Evolutionary conservation across 768 basidiomycete species (phyloP), one percentile per base, ranked within the genome.

Genomic region (Coprinopsis marcescibilis): DNA sequence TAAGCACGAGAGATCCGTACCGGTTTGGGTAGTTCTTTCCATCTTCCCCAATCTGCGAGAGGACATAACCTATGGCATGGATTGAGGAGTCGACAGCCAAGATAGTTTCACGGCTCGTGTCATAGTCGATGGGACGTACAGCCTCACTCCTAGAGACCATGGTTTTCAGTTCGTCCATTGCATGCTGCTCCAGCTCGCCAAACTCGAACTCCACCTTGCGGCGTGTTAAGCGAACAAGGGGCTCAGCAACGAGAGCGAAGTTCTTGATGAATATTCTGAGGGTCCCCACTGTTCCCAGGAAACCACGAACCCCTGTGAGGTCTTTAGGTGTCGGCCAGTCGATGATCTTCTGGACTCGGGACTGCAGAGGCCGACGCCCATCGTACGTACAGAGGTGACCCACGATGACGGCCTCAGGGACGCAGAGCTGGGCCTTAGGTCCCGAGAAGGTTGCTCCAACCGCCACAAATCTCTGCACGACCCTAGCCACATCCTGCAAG

Each of bases 361-460:
- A 14, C 12, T 34, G 40, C 3, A 70, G 60, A 0, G 66, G 65
- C 0, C 63, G 17, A 0, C 61, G 51, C 0, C 71, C 69, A 7
- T 69, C 57, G 8, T 58, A 61, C 0, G 61, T 68, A 38, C 65
- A 68, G 0, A 39, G 49, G 25, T 73, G 66, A 0, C 69, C 54
- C 7, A 59, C 52, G 25, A 57, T 35, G 1, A 54, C n/a, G 26
- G 45, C 27, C 27, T 21, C 20, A 4, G 27, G 25, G 11, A 1
- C 35, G 20, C 49, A 51, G 3, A 56, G 6, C 3, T 26, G 26
- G 0, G 63, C 46, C 36, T 73, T 73, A 4, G 57, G 49, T 0
- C 58, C 62, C 0, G 62, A 67, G 13, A 72, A 57, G 0, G 64
- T 72, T 0, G 52, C 60, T 1, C 68, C 63, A 0, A 58, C 52